Evolutionary conservation across 768 basidiomycete genomes (phyloP).

Genomic region (Termitomyces sp.): DNA sequence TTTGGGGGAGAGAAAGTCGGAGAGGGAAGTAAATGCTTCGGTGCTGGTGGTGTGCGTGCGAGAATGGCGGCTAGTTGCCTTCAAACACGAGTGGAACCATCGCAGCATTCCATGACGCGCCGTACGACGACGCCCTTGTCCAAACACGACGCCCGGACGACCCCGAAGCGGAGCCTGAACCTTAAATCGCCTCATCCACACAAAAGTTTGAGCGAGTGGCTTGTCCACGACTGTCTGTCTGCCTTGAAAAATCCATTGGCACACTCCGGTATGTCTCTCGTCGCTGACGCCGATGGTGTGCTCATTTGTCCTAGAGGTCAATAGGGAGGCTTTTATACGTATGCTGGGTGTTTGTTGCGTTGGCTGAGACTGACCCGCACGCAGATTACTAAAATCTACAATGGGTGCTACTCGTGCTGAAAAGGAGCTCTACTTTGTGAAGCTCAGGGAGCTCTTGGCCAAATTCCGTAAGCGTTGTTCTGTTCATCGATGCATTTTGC

Average conservation of each 20-base stretch:
- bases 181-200: slow-evolving; percentile 29
- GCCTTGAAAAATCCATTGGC: slow-evolving; percentile 98
- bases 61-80: too few relatives aligned
- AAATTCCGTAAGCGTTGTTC: slow-evolving; percentile 69
- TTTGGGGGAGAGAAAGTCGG: slow-evolving; percentile 16
- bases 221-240: slow-evolving; percentile 33
- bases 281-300: background rate
- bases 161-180: slow-evolving; percentile 26
- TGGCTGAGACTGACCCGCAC: background rate
- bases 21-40: slow-evolving; percentile 15
- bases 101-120: slow-evolving; percentile 78
- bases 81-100: too few relatives aligned
- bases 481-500: background rate
- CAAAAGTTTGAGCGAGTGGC: slow-evolving; percentile 19
- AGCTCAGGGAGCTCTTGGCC: slow-evolving; percentile 89
- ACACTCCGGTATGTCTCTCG: slow-evolving; percentile 52
- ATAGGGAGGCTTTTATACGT: slow-evolving; percentile 72
- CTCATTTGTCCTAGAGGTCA: slow-evolving; percentile 50
- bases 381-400: slow-evolving; percentile 30
- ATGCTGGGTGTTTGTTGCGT: background rate
- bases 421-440: slow-evolving; percentile 87
- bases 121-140: too few relatives aligned
- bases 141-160: too few relatives aligned
- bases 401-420: slow-evolving; percentile 93
- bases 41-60: too few relatives aligned